A percentile compares a stretch with the other conserved stretches of the same genome.
Evolutionary conservation across 2,329 filamentous ascomycete genomes (phyloP).

Genomic region (Pseudogymnoascus sp.): DNA sequence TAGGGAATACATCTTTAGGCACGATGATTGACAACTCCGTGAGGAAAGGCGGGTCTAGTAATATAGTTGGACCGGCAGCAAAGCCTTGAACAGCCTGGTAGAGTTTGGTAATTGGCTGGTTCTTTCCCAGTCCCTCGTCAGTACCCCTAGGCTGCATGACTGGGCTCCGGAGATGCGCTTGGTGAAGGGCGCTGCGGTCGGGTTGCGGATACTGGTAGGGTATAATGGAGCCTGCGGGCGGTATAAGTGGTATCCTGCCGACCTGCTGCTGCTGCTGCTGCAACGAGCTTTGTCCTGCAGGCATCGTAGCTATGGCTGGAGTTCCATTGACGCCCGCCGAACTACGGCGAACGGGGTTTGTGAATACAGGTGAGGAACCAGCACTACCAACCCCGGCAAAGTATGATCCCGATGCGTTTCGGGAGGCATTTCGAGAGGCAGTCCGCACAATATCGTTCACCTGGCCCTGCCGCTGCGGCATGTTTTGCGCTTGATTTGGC

Average conservation of each 20-base stretch:
- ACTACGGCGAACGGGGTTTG: neutral
- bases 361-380: neutral
- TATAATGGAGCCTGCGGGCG: neutral
- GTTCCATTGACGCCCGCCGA: neutral
- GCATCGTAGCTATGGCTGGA: neutral
- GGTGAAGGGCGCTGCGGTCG: conserved; percentile 45
- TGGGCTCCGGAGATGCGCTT: conserved; percentile 49
- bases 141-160: conserved; percentile 27
- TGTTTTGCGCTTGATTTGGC: neutral
- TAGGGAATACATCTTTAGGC: conserved; percentile 15
- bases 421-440: neutral
- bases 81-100: conserved; percentile 54
- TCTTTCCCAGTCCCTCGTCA: conserved; percentile 21
- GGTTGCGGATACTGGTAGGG: conserved; percentile 35
- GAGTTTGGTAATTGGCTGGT: conserved; percentile 20
- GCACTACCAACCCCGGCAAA: neutral
- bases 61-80: conserved; percentile 37
- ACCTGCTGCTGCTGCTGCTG: neutral
- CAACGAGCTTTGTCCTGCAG: neutral
- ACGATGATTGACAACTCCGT: conserved; percentile 32
- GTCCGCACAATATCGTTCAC: neutral
- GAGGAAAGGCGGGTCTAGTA: conserved; percentile 23
- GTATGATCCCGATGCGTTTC: neutral
- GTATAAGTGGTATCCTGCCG: neutral
- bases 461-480: neutral